phyloP scores from a whole-genome alignment of 495 filamentous ascomycete species.

The Penicillium canescens region DNA sequence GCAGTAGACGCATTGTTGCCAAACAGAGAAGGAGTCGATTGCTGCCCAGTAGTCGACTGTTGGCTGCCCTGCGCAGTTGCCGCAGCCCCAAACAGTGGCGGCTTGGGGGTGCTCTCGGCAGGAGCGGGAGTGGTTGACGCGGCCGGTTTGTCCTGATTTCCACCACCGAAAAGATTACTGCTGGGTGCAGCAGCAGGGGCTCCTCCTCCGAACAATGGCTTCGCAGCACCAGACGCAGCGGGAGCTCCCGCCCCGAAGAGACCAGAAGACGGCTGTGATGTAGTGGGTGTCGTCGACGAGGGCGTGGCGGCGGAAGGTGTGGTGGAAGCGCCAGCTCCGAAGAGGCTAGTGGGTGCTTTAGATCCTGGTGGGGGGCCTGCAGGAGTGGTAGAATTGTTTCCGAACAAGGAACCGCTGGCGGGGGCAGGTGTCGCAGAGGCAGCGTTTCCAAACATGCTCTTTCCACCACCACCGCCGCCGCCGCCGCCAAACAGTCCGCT shows the following conservation, averaged over 20 bases:
- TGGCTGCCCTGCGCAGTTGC: slow-evolving; percentile 12
- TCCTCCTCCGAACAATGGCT: slow-evolving; percentile 34
- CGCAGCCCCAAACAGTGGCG: slow-evolving; percentile 29
- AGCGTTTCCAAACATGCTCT: slow-evolving; percentile 39
- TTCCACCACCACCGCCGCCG: slow-evolving; percentile 16
- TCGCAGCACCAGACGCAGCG: slow-evolving; percentile 10
- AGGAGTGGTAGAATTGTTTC: slow-evolving; percentile 61
- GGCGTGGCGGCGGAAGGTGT: slow-evolving; percentile 23
- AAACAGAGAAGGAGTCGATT: slow-evolving; percentile 28
- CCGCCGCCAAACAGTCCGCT: slow-evolving; percentile 53
- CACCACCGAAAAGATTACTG: slow-evolving; percentile 42
- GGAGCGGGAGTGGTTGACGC: slow-evolving; percentile 38
- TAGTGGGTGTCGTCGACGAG: slow-evolving; percentile 29
- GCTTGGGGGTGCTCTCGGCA: slow-evolving; percentile 23
- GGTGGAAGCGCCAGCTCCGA: slow-evolving; percentile 26
- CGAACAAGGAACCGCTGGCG: slow-evolving; percentile 39
- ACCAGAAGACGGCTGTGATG: slow-evolving; percentile 29
- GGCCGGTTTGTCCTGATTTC: slow-evolving; percentile 33
- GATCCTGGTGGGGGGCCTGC: slow-evolving; percentile 59
- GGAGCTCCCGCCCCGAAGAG: slow-evolving; percentile 33
- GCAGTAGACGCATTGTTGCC: slow-evolving; percentile 35
- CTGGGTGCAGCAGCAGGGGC: slow-evolving; percentile 27
- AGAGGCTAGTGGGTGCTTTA: slow-evolving; percentile 33
- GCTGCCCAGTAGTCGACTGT: slow-evolving; percentile 1
- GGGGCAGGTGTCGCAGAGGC: slow-evolving; percentile 40